Base-by-base conservation (phyloP, 2,329 filamentous ascomycete genomes). In the Rosellinia necatrix region DNA sequence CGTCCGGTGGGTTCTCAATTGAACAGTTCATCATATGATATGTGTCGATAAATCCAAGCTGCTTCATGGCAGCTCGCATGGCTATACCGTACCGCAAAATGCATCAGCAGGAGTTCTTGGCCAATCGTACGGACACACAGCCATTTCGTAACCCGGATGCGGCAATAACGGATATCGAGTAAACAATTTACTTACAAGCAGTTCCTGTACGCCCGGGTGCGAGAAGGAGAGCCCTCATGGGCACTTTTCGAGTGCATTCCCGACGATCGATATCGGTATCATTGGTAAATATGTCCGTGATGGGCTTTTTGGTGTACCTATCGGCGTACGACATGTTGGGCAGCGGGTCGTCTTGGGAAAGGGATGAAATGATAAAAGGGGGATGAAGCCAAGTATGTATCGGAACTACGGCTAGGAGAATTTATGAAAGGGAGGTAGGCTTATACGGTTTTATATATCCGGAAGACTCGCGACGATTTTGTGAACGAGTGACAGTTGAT, bases 1-100 rank as follows among this genome's bases (percentile, higher is more conserved):
- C 83, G 66, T 89, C 86, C 21, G 81, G 83, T 9, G 83, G 83
- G 72, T 87, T 89, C 74, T 89, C 85, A 58, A 88, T 83, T 56
- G 81, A 84, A 62, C 82, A 84, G 65, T 81, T 86, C 83, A 88
- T 86, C 85, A 88, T 88, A 76, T 90, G 87, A 78, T 90, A 89
- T 58, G 83, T 86, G 71, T 88, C 84, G 64, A 81, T 76, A 70
- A 86, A 89, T 59, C 87, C 87, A 35, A 90, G 78, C 64, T 83
- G 77, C 67, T 85, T 81, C 69, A 90, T 80, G 17, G 87, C 87
- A 38, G 80, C 81, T 59, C 85, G 80, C 67, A 89, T 81, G 38
- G 86, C 83, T 85, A 53, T 41, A 24, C 17, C 13, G 2, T 12
- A 15, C n/a, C 19, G 38, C 21, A 30, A 25, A 25, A 13, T 17